A percentile compares a stretch with the other conserved stretches of the same genome.
Conservation (phyloP, 2,329 filamentous ascomycete genomes). For the Diaporthe helianthi region DNA sequence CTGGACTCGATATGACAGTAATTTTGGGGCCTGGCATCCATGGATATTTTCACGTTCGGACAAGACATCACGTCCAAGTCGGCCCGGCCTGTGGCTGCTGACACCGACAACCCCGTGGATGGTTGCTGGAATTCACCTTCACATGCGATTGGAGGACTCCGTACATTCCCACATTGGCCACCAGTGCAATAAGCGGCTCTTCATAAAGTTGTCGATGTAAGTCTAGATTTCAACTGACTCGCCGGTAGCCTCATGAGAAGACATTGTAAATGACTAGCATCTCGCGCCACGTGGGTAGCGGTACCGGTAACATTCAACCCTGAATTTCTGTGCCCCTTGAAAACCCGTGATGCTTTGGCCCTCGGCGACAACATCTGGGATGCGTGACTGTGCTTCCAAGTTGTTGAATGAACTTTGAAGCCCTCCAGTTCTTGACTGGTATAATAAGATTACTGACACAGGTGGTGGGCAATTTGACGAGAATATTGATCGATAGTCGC, state of each 20-base stretch:
- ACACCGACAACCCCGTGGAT: neutral
- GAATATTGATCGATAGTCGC: neutral
- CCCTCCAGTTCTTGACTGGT: neutral
- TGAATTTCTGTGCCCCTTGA: neutral
- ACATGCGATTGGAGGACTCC: neutral
- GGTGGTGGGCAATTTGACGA: neutral
- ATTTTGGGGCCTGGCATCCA: neutral
- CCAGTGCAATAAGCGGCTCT: neutral
- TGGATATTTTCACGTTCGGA: neutral
- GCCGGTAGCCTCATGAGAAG: neutral
- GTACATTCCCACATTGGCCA: neutral
- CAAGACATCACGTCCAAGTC: neutral
- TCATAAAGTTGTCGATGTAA: neutral
- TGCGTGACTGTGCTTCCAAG: neutral
- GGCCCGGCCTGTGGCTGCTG: neutral
- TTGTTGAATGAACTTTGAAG: no score
- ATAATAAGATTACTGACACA: neutral
- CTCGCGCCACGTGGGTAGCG: neutral
- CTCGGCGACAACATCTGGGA: neutral
- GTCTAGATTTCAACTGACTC: neutral
- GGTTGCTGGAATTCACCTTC: neutral
- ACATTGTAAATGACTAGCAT: neutral
- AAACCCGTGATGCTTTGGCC: neutral
- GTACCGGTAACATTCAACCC: no score
- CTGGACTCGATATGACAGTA: neutral